Evolutionary conservation across 371 early-diverging fungal genomes (phyloP).

Genomic region (Fennellomyces sp.): DNA sequence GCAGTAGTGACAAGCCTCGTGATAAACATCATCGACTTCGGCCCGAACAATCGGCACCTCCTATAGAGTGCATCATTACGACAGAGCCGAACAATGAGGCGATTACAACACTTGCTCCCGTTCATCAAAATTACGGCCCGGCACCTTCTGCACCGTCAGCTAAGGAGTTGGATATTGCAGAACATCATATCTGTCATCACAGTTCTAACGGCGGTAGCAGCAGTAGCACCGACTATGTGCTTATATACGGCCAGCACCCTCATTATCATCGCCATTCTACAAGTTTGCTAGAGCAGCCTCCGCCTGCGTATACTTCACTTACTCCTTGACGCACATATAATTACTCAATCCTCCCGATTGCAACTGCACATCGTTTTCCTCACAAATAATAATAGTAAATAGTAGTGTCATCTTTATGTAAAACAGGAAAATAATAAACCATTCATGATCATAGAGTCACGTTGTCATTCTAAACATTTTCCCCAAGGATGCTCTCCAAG

Average conservation of each 20-base stretch:
- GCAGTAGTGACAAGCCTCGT: background rate
- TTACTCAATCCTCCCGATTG: background rate
- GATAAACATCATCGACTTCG: background rate
- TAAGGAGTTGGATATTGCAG: background rate
- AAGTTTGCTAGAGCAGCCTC: background rate
- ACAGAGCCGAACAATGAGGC: background rate
- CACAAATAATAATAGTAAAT: background rate
- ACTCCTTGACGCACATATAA: background rate
- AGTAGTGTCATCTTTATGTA: background rate
- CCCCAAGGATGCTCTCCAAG: background rate
- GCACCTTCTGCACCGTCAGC: slow-evolving; percentile 12
- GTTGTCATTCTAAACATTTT: background rate
- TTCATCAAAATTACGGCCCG: background rate
- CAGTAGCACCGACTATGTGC: background rate
- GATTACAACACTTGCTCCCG: background rate
- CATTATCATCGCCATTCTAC: background rate
- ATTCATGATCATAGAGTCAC: background rate
- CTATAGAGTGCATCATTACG: no score
- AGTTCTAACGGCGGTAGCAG: background rate
- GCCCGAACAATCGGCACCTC: background rate
- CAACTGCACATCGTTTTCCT: no score
- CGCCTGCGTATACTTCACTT: slow-evolving; percentile 12
- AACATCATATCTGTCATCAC: background rate
- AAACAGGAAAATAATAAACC: background rate
- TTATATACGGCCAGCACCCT: background rate